A percentile compares a stretch with the other conserved stretches of the same genome.
phyloP scores from a whole-genome alignment of 768 basidiomycete genomes.

The Mycena albidolilacea region DNA sequence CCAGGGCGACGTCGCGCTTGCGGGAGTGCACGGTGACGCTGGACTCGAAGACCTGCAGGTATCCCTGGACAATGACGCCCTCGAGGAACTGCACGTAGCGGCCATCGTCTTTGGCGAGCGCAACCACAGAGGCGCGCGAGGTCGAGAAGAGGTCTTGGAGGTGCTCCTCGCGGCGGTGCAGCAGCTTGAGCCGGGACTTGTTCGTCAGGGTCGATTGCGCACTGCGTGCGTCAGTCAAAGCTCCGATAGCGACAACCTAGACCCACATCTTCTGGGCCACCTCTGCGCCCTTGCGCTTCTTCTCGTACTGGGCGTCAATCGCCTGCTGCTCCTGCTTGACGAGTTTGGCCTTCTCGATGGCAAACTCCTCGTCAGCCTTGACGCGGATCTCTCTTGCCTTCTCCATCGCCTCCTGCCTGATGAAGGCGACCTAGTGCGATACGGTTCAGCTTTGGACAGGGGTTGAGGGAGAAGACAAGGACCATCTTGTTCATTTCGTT shows the following conservation, averaged over 20 bases:
- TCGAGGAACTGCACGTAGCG: slow-evolving; percentile 89
- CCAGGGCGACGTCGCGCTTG: slow-evolving; percentile 73
- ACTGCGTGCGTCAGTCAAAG: slow-evolving; percentile 57
- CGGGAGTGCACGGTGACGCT: slow-evolving; percentile 77
- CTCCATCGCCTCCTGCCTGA: slow-evolving; percentile 98
- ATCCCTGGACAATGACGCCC: slow-evolving; percentile 87
- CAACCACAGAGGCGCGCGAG: slow-evolving; percentile 74
- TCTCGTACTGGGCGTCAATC: slow-evolving; percentile 95
- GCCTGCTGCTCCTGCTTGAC: slow-evolving; percentile 96
- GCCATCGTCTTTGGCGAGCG: slow-evolving; percentile 73
- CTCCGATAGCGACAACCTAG: slow-evolving; percentile 12
- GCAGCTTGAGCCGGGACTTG: slow-evolving; percentile 91
- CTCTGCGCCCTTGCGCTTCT: slow-evolving; percentile 95
- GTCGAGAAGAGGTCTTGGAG: slow-evolving; percentile 89
- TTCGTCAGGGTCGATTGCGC: slow-evolving; percentile 97
- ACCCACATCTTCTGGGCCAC: slow-evolving; percentile 96
- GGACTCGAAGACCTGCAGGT: slow-evolving; percentile 86
- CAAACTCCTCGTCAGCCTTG: slow-evolving; percentile 99
- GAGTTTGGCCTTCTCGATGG: slow-evolving; percentile 99
- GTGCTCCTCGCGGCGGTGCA: slow-evolving; percentile 93
- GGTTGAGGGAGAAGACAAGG: slow-evolving; percentile 37
- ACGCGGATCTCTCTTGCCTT: slow-evolving; percentile 97
- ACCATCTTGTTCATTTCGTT: slow-evolving; percentile 99
- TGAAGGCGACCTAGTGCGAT: slow-evolving; percentile 88
- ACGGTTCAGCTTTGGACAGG: slow-evolving; percentile 14